These are phyloP conservation scores for Spathaspora sp. DNA, from an alignment of 1,139 yeast species.

Conservation along the genomic window DNA sequence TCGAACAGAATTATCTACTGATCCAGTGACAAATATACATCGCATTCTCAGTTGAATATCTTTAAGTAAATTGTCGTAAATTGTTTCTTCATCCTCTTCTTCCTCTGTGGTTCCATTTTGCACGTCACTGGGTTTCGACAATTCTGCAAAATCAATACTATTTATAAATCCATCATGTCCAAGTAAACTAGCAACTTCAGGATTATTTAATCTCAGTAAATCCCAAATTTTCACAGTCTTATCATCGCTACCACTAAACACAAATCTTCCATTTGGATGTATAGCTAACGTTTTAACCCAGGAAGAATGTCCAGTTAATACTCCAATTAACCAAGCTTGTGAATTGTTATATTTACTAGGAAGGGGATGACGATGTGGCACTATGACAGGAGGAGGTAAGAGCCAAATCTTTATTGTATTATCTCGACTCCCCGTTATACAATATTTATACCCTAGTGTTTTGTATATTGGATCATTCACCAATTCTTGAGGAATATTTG, in stretches of 20 bases:
- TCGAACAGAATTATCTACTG: slow-evolving; percentile 53
- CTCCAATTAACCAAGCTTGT: slow-evolving; percentile 58
- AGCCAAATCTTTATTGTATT: slow-evolving; percentile 76
- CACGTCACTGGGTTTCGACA: slow-evolving; percentile 14
- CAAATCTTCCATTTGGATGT: slow-evolving; percentile 74
- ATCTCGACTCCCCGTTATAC: slow-evolving; percentile 83
- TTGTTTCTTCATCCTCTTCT: slow-evolving; percentile 16
- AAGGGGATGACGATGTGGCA: slow-evolving; percentile 56
- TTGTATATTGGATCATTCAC: slow-evolving; percentile 28
- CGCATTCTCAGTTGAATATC: slow-evolving; percentile 47
- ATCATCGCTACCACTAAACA: slow-evolving; percentile 81
- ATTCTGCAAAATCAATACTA: slow-evolving; percentile 60
- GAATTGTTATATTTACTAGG: slow-evolving; percentile 54
- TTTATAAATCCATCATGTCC: slow-evolving; percentile 79
- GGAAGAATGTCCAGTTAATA: slow-evolving; percentile 72
- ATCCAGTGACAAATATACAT: slow-evolving; percentile 59
- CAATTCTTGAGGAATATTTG: slow-evolving; percentile 35
- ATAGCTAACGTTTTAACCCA: slow-evolving; percentile 76
- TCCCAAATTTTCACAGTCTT: slow-evolving; percentile 81
- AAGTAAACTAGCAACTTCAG: slow-evolving; percentile 47
- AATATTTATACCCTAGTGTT: slow-evolving; percentile 58
- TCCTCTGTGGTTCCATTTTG: slow-evolving; percentile 8
- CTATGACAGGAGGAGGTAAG: slow-evolving; percentile 55
- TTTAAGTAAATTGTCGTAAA: slow-evolving; percentile 18
- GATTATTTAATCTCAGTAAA: slow-evolving; percentile 44